Percentiles rank a stretch among this genome's conserved stretches.
These are phyloP conservation scores for Fereydounia khargensis DNA, from an alignment of 1,284 basidiomycete genomes.

Conservation along the genomic window DNA sequence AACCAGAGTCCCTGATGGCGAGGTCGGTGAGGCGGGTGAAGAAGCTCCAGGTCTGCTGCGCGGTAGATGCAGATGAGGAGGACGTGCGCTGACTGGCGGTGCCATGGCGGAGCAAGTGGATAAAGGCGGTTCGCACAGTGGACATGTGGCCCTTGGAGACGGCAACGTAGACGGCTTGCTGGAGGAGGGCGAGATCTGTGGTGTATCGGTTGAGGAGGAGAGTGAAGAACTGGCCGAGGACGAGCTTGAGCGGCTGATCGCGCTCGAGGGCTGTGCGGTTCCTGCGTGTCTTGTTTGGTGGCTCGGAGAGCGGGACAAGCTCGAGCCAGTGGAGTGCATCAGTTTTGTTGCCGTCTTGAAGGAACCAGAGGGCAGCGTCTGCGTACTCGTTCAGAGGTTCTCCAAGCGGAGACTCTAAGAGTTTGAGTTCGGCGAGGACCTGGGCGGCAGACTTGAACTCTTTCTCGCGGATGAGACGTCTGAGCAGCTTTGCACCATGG, in stretches of 20 bases:
- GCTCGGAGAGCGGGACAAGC: constrained; percentile 16
- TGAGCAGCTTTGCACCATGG: constrained; percentile 13
- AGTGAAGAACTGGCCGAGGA: constrained; percentile 19
- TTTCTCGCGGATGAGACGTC: constrained; percentile 14
- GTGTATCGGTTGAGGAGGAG: constrained; percentile 14
- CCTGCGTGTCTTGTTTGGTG: constrained; percentile 3
- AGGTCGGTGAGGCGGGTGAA: constrained; percentile 1
- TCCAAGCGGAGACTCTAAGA: constrained; percentile 6
- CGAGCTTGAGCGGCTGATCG: constrained; percentile 1
- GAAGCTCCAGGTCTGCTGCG: neutral
- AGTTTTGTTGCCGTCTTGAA: constrained; percentile 8
- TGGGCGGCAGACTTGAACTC: constrained; percentile 21
- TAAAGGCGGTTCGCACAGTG: constrained; percentile 10
- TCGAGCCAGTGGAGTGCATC: constrained; percentile 28
- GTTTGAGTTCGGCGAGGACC: constrained; percentile 16
- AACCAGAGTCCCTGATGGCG: too few relatives aligned
- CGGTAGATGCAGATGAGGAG: too few relatives aligned
- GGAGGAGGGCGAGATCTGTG: constrained; percentile 14
- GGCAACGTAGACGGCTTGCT: constrained; percentile 15
- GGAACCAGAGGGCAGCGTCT: constrained; percentile 18
- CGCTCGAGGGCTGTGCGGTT: neutral
- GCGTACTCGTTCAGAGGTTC: constrained; percentile 10
- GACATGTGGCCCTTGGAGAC: constrained; percentile 15
- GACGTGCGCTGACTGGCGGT: neutral
- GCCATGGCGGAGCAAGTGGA: constrained; percentile 19